Percentiles rank a stretch among this genome's conserved stretches.
These are phyloP conservation scores for Colletotrichum sp. DNA, from an alignment of 2,329 filamentous ascomycete genomes.

Conservation along the genomic window DNA sequence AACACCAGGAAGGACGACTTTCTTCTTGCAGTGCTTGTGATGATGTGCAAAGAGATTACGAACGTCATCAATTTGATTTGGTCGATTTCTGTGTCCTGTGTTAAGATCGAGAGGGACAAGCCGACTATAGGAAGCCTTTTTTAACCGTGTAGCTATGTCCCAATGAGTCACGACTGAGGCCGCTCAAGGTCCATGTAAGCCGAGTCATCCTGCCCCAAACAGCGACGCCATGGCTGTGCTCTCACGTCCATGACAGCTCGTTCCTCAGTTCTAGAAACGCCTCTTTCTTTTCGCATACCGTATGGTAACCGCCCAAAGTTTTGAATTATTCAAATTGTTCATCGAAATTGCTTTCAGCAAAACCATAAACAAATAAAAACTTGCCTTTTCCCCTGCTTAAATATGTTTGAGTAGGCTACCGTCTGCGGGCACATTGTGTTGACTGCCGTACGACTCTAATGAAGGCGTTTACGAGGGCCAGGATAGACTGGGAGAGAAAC, in stretches of 20 bases:
- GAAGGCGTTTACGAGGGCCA: fast-evolving
- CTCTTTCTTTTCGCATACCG: not conserved
- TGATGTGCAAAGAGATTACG: not conserved
- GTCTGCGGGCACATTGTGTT: fast-evolving
- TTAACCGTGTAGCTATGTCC: not conserved
- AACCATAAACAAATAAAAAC: no score
- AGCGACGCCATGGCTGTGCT: not conserved
- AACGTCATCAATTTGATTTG: not conserved
- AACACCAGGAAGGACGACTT: not conserved
- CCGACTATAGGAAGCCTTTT: not conserved
- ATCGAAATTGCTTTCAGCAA: no score
- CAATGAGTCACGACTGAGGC: not conserved
- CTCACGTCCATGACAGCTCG: not conserved
- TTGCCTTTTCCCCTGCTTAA: no score
- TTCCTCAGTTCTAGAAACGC: not conserved
- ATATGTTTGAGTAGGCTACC: fast-evolving
- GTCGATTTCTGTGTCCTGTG: not conserved
- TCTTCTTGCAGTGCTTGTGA: not conserved
- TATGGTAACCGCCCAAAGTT: fast-evolving
- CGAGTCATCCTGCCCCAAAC: not conserved
- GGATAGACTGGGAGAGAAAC: not conserved
- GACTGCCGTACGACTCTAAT: fast-evolving
- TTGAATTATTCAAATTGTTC: no score
- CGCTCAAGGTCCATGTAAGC: not conserved
- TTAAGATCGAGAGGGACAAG: fast-evolving